Conservation (phyloP, 306 rosid species). For the Corylus heterophylla region DNA sequence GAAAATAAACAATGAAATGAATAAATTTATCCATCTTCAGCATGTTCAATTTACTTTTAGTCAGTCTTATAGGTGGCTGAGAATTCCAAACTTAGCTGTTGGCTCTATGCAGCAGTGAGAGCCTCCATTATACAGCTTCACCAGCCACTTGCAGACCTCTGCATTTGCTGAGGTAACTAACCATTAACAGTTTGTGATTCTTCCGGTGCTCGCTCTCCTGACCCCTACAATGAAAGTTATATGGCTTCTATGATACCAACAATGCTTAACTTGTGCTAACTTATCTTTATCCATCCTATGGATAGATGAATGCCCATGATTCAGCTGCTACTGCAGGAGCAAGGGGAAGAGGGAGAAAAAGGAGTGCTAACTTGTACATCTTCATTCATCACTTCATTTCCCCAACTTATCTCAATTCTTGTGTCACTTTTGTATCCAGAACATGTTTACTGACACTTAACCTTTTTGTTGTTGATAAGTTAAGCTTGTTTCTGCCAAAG, state of each 20-base stretch:
- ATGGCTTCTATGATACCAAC: constrained; percentile 2
- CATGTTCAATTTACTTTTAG: neutral
- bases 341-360: neutral
- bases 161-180: constrained; percentile 64
- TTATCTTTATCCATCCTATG: constrained; percentile 16
- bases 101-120: constrained; percentile 53
- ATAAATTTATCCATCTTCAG: neutral
- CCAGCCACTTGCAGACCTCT: constrained; percentile 40
- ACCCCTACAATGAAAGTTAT: constrained; percentile 1
- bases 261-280: constrained; percentile 19
- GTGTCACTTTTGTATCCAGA: neutral
- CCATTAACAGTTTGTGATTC: constrained; percentile 21
- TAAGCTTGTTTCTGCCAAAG: neutral
- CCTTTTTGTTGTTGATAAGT: neutral
- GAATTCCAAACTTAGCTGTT: constrained; percentile 42
- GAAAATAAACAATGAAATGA: constrained; percentile 27
- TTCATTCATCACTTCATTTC: constrained; percentile 4
- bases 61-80: constrained; percentile 17
- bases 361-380: constrained; percentile 5
- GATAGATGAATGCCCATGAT: constrained; percentile 13
- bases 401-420: neutral
- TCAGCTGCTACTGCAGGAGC: constrained; percentile 17
- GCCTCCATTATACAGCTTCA: constrained; percentile 44
- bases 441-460: neutral
- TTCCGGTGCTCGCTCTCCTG: neutral